Percentiles rank a stretch among this genome's conserved stretches.
These are phyloP conservation scores for Pythium dissimile DNA, from an alignment of 352 stramenopile genomes.

Conservation along the genomic window DNA sequence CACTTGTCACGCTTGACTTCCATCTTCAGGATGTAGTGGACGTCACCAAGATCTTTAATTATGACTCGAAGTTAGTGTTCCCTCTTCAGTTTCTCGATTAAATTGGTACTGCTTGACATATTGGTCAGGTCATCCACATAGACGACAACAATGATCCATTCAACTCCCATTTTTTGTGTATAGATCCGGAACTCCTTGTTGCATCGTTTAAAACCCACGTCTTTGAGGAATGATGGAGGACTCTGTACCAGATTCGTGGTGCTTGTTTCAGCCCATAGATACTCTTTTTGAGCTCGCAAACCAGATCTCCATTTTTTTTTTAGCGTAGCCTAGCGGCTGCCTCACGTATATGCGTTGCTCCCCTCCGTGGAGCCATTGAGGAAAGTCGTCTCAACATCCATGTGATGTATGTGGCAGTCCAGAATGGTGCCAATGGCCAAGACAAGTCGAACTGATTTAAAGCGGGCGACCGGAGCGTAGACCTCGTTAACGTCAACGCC, in stretches of 20 bases:
- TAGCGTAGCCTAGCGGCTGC: not conserved
- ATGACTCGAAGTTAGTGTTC: conserved; percentile 25
- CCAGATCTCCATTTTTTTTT: not conserved
- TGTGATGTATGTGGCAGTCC: not conserved
- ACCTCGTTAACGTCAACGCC: not conserved
- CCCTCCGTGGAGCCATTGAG: not conserved
- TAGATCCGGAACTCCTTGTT: conserved; percentile 30
- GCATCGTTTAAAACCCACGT: conserved; percentile 12
- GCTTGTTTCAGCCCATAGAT: conserved; percentile 1
- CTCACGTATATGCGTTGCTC: not conserved
- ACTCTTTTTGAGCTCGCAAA: not conserved
- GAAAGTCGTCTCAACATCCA: not conserved
- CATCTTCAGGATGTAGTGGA: conserved; percentile 31
- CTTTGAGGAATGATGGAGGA: conserved; percentile 16
- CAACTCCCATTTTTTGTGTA: conserved; percentile 26
- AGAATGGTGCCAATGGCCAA: not conserved
- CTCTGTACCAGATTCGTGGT: conserved; percentile 21
- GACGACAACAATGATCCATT: conserved; percentile 26
- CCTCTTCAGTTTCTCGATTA: conserved; percentile 19
- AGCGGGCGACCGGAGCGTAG: not conserved
- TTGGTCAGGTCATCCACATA: conserved; percentile 31
- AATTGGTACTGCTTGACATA: conserved; percentile 6
- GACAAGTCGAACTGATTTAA: not conserved
- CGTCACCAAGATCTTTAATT: conserved; percentile 30
- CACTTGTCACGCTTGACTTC: not conserved